A percentile compares a stretch with the other conserved stretches of the same genome.
phyloP scores from a whole-genome alignment of 129 eudicot species.

The Oenanthe sinensis region DNA sequence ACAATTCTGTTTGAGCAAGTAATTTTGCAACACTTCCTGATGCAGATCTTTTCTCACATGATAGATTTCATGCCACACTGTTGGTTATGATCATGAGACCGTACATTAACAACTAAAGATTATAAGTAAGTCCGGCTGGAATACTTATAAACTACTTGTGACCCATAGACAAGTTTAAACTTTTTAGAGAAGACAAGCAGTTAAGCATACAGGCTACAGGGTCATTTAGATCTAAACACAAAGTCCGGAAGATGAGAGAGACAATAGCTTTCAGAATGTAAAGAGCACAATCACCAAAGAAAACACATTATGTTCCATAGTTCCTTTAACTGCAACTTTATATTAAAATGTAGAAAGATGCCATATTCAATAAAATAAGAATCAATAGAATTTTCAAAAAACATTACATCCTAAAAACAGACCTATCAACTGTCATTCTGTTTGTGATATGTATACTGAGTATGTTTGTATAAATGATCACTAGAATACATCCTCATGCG shows the following conservation, averaged over 20 bases:
- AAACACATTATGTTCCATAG: background rate
- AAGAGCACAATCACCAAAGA: background rate
- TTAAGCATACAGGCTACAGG: background rate
- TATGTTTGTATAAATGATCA: conserved; percentile 1
- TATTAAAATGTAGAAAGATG: background rate
- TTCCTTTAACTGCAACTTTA: background rate
- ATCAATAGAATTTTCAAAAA: conserved; percentile 10
- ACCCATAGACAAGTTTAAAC: background rate
- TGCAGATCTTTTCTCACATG: background rate
- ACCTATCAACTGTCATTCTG: conserved; percentile 13
- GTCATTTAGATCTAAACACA: background rate
- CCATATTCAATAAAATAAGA: background rate
- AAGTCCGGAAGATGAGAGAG: background rate
- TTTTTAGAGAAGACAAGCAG: background rate
- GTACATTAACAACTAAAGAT: background rate
- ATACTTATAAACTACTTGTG: background rate
- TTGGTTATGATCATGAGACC: background rate
- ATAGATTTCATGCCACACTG: background rate
- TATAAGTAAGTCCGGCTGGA: background rate
- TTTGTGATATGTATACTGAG: conserved; percentile 3
- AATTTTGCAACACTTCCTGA: background rate
- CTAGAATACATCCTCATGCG: conserved; percentile 5
- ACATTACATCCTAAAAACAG: conserved; percentile 3
- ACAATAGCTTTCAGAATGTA: background rate
- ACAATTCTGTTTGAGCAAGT: background rate